Base-by-base conservation (phyloP, 768 basidiomycete genomes). In the Porpolomopsis calyptriformis region DNA sequence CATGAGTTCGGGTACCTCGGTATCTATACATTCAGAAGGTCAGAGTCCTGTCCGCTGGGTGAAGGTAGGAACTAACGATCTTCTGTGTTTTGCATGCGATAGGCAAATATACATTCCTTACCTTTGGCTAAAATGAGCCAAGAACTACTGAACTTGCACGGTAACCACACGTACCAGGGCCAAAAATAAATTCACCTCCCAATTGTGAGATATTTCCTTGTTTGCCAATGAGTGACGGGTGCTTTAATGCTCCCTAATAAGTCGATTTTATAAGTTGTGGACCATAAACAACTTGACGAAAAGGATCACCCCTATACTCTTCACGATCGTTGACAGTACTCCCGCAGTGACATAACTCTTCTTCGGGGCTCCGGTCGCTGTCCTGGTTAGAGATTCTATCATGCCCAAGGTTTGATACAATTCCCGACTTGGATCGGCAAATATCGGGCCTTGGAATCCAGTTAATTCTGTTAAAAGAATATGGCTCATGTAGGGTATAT, bases 401-500 rank as follows among this genome's bases (percentile, higher is more conserved):
- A 87, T 76, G 1, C 80, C 82, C 0, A 88, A 68, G 0, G 65
- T 63, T 20, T 63, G 69, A 55, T 80, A 87, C 0, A 89, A 61
- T 20, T 64, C 57, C 3, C 81, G 69, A 0, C 68, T 65, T 0
- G 84, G 80, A 53, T 88, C 80, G 9, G 83, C 78, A 55, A 78
- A 87, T 22, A 87, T 72, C 0, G 57, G 48, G 0, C 71, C 71
- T 7, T 48, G 49, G 52, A 74, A 77, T 0, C 58, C 61, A 1
- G 77, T 74, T 1, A 55, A 63, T 44, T 75, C 76, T 76, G 48
- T 11, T 18, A 31, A 20, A 18, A 11, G n/a, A 39, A 25, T 20
- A 4, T 24, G 24, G 26, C 4, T 9, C n/a, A 7, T 20, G 20
- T 5, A 40, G 20, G 27, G 27, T 19, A 25, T 20, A 37, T 16